Percentiles rank a stretch among this genome's conserved stretches.
These are phyloP conservation scores for Podospora bellae-mahoneyi DNA, from an alignment of 495 filamentous ascomycete species.

Conservation along the genomic window DNA sequence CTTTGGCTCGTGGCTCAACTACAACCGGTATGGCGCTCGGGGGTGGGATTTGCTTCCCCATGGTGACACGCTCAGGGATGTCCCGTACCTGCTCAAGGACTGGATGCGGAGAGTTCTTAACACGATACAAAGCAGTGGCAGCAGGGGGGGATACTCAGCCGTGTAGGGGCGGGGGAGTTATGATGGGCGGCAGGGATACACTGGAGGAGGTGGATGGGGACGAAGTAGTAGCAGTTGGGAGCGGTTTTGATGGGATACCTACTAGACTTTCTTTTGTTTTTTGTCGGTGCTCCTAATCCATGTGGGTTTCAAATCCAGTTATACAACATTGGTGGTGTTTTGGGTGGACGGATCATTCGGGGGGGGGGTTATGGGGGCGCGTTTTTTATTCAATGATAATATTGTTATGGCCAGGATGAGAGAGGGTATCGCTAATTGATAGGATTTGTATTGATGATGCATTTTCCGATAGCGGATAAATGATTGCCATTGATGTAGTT, in stretches of 20 bases:
- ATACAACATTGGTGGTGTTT: not conserved
- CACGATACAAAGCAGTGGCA: slow-evolving; percentile 74
- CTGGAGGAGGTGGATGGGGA: not conserved
- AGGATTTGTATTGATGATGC: not conserved
- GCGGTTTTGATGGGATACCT: not conserved
- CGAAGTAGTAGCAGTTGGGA: not conserved
- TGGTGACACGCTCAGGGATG: slow-evolving; percentile 83
- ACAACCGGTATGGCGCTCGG: slow-evolving; percentile 90
- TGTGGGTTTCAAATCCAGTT: not conserved
- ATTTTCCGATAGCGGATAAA: not conserved
- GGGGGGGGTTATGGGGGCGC: not conserved
- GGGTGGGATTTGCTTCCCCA: slow-evolving; percentile 96
- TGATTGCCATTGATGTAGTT: not conserved
- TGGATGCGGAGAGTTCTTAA: slow-evolving; percentile 74
- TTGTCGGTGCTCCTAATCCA: not conserved
- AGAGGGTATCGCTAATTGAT: not conserved
- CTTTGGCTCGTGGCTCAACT: slow-evolving; percentile 98
- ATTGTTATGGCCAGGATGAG: not conserved
- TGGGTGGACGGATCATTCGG: not conserved
- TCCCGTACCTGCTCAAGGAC: slow-evolving; percentile 90
- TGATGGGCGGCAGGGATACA: not conserved
- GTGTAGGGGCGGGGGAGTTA: slow-evolving; percentile 52
- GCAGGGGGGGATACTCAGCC: slow-evolving; percentile 88
- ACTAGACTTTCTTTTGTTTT: not conserved
- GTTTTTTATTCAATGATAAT: not conserved